A percentile compares a stretch with the other conserved stretches of the same genome.
phyloP scores from a whole-genome alignment of 2,329 filamentous ascomycete species.

The Aureobasidium pullulans region DNA sequence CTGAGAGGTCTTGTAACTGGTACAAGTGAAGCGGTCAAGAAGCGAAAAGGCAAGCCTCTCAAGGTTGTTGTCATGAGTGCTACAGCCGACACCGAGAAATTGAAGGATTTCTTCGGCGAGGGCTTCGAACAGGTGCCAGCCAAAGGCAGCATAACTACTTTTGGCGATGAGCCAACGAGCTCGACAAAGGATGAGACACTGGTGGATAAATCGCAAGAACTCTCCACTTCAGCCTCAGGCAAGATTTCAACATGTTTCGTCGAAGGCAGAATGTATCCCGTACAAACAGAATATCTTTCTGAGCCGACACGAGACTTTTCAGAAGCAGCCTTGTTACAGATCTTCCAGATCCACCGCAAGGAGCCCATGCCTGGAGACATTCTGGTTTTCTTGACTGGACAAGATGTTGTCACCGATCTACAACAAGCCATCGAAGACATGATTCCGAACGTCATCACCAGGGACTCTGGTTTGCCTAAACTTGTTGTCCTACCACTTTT shows the following conservation, averaged over 20 bases:
- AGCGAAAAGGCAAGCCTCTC: slow-evolving; percentile 64
- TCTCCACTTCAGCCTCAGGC: neutral
- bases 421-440: slow-evolving; percentile 73
- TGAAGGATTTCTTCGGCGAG: slow-evolving; percentile 65
- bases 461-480: slow-evolving; percentile 57
- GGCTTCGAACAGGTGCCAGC: slow-evolving; percentile 8
- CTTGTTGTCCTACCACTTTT: slow-evolving; percentile 72
- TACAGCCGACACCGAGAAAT: slow-evolving; percentile 77
- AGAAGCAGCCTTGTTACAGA: slow-evolving; percentile 69
- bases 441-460: slow-evolving; percentile 60
- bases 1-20: slow-evolving; percentile 66
- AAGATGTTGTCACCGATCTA: slow-evolving; percentile 82
- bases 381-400: slow-evolving; percentile 83
- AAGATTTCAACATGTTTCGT: slow-evolving; percentile 56
- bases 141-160: neutral
- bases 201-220: neutral
- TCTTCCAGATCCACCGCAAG: slow-evolving; percentile 79
- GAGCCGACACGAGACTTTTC: slow-evolving; percentile 73
- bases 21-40: slow-evolving; percentile 51
- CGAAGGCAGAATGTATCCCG: slow-evolving; percentile 79
- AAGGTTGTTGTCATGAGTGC: slow-evolving; percentile 97
- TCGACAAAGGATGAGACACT: neutral
- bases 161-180: neutral
- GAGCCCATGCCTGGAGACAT: slow-evolving; percentile 92
- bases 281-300: slow-evolving; percentile 67